These are phyloP conservation scores for Carex arenaria DNA, from an alignment of 202 grass and related monocot genomes.

Conservation along the genomic window DNA sequence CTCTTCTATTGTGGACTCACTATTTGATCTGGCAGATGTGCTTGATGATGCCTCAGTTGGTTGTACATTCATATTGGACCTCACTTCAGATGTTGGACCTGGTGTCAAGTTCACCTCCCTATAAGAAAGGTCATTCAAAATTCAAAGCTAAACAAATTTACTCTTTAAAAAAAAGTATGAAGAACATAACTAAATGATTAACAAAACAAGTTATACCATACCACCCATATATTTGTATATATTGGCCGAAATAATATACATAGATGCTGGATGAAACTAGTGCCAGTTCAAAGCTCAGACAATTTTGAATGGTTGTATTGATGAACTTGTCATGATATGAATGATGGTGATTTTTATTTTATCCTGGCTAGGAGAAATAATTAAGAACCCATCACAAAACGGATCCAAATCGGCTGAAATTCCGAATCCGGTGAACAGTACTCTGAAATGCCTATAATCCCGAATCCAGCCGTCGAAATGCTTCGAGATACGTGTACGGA, in stretches of 20 bases:
- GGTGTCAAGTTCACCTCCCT: not conserved
- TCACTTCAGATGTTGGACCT: no score
- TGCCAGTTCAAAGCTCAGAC: not conserved
- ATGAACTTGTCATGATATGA: constrained; percentile 26
- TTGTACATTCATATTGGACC: no score
- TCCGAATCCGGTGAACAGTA: no score
- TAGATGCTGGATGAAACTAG: not conserved
- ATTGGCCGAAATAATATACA: not conserved
- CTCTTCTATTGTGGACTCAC: not conserved
- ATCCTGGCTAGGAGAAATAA: constrained; percentile 1
- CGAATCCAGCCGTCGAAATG: no score
- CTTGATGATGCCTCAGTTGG: not conserved
- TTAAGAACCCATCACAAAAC: constrained; percentile 46
- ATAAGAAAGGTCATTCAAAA: constrained; percentile 6
- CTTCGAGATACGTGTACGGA: no score
- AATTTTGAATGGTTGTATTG: not conserved
- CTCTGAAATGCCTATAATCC: no score
- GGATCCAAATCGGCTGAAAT: no score
- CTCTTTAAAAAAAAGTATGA: not conserved
- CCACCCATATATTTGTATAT: not conserved
- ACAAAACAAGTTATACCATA: not conserved
- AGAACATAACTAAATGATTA: not conserved
- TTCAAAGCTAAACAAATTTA: not conserved
- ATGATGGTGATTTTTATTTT: constrained; percentile 30
- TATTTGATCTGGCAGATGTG: not conserved